Evolutionary conservation across 176 grass and related monocot species (phyloP).

Genomic region (Oryza brachyantha): DNA sequence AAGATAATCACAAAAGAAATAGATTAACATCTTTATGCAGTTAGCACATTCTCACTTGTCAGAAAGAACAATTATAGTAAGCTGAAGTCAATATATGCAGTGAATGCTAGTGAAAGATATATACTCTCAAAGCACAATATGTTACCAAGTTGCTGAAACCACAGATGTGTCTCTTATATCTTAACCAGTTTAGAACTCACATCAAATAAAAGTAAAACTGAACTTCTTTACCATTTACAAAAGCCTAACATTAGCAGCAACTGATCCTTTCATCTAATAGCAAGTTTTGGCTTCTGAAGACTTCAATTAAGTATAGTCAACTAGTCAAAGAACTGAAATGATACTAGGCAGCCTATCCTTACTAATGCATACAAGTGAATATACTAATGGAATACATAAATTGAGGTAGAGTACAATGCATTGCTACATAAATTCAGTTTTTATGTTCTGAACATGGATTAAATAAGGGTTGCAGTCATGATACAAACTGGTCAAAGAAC

Average conservation of each 20-base stretch:
- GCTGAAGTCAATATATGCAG: not conserved
- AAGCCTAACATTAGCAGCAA: not conserved
- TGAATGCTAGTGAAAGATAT: not conserved
- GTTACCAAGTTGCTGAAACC: not conserved
- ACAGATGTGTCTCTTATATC: not conserved
- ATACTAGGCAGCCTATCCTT: not conserved
- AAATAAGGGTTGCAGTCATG: not conserved
- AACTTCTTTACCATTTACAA: not conserved
- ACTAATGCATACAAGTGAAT: not conserved
- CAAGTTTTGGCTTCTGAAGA: not conserved
- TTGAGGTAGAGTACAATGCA: not conserved
- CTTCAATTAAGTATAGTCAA: not conserved
- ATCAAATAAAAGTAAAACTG: not conserved
- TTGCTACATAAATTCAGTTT: not conserved
- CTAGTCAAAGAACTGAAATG: too few species aligned
- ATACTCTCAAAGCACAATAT: not conserved
- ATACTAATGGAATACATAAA: not conserved
- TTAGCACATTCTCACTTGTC: not conserved
- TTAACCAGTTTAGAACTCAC: not conserved
- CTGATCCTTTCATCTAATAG: not conserved
- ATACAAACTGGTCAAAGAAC: not conserved
- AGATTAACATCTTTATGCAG: not conserved
- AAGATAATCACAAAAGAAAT: not conserved
- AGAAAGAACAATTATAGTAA: not conserved
- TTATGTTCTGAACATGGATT: constrained; percentile 9